Percentiles rank a stretch among this genome's conserved stretches.
Conservation (phyloP, 129 eudicot species). For the Deinandra increscens region DNA sequence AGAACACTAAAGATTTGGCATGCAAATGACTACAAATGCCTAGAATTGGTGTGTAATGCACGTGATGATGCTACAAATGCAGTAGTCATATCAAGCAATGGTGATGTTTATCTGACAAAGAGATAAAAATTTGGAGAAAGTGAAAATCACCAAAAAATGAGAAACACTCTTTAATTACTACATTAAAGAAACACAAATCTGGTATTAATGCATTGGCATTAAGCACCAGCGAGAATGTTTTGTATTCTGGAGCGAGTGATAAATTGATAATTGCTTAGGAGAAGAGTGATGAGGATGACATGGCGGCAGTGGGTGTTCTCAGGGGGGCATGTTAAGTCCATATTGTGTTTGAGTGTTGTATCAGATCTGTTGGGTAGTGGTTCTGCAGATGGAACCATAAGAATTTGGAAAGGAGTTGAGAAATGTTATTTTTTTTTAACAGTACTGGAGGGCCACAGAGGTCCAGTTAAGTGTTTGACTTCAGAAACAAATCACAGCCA, state of each 20-base stretch:
- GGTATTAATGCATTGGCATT: constrained; percentile 58
- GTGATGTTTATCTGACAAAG: constrained; percentile 50
- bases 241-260: constrained; percentile 63
- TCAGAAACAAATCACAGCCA: constrained; percentile 28
- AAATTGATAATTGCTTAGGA: constrained; percentile 49
- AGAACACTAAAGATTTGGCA: constrained; percentile 63
- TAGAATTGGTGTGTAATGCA: constrained; percentile 52
- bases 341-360: constrained; percentile 56
- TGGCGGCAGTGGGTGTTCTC: constrained; percentile 38
- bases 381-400: constrained; percentile 57
- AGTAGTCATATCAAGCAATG: constrained; percentile 43
- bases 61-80: constrained; percentile 73
- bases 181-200: constrained; percentile 50
- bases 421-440: constrained; percentile 48
- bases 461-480: constrained; percentile 62
- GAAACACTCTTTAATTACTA: constrained; percentile 40
- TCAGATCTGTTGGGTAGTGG: constrained; percentile 59
- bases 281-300: constrained; percentile 39
- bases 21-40: constrained; percentile 51
- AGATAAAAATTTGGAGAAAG: constrained; percentile 51
- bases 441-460: constrained; percentile 58
- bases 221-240: constrained; percentile 39
- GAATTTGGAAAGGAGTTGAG: constrained; percentile 52
- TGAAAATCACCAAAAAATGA: constrained; percentile 19
- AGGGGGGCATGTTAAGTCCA: constrained; percentile 51